Conservation (phyloP, 495 filamentous ascomycete genomes). For the Sabuloglossum arenarium region DNA sequence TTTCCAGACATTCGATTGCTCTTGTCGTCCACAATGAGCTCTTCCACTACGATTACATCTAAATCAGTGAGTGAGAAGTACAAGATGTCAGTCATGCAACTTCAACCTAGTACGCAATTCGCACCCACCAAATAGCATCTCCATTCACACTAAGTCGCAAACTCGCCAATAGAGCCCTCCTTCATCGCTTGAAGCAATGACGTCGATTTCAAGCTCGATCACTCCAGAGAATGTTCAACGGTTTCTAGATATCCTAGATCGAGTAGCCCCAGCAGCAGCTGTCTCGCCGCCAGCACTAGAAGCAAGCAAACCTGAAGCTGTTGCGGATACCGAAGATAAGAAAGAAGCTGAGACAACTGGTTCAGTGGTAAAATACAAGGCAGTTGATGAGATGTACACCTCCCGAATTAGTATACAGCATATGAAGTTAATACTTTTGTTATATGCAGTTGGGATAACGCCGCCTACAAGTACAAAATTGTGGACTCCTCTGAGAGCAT, state of each 20-base stretch:
- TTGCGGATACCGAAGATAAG: no score
- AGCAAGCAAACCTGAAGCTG: no score
- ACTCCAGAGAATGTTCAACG: background rate
- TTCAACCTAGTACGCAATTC: background rate
- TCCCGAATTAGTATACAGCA: background rate
- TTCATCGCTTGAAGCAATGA: background rate
- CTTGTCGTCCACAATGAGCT: background rate
- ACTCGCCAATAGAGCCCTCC: background rate
- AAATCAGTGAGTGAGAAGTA: background rate
- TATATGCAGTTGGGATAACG: slow-evolving; percentile 5
- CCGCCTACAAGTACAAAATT: slow-evolving; percentile 8
- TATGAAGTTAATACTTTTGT: background rate
- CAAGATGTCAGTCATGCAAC: background rate
- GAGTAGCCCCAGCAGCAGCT: background rate
- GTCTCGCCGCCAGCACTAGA: background rate
- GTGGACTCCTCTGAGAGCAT: slow-evolving; percentile 2
- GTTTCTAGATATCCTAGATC: background rate
- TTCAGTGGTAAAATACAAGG: background rate
- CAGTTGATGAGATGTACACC: background rate
- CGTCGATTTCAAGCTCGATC: background rate
- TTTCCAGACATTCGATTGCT: background rate
- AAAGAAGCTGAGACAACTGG: background rate
- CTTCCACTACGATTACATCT: background rate
- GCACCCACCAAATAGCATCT: background rate
- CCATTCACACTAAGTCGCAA: background rate